Evolutionary conservation across 768 basidiomycete species (phyloP).

Genomic region (Russula griseocarnosa): DNA sequence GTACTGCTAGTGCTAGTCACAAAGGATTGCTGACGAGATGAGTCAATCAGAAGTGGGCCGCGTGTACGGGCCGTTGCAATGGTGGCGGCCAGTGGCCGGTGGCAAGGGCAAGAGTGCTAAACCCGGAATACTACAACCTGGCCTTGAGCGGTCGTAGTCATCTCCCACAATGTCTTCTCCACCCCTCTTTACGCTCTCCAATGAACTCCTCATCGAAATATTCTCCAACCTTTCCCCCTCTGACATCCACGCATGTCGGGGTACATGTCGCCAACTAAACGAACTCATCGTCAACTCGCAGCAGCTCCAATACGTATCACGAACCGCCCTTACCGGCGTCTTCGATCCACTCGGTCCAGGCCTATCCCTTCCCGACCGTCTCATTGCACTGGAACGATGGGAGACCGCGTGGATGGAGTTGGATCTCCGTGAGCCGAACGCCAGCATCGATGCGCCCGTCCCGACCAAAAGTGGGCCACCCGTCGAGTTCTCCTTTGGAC

Average conservation of each 20-base stretch:
- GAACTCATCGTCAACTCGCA: slow-evolving; percentile 3
- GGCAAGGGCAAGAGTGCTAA: background rate
- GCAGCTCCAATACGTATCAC: slow-evolving; percentile 8
- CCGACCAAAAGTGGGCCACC: background rate
- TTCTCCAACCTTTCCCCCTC: slow-evolving; percentile 2
- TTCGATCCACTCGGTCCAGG: slow-evolving; percentile 15
- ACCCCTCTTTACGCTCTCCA: slow-evolving; percentile 14
- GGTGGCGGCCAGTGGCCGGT: no score
- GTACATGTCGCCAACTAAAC: slow-evolving; percentile 1
- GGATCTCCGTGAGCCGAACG: slow-evolving; percentile 3
- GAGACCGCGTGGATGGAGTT: slow-evolving; percentile 1
- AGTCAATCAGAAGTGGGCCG: background rate
- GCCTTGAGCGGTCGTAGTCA: background rate
- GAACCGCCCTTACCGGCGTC: slow-evolving; percentile 20
- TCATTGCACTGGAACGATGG: slow-evolving; percentile 1
- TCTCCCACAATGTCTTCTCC: slow-evolving; percentile 4
- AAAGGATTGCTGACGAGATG: background rate
- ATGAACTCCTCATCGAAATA: slow-evolving; percentile 18
- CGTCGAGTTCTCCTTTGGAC: slow-evolving; percentile 17
- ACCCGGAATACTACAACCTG: background rate
- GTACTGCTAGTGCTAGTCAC: background rate
- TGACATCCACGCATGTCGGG: slow-evolving; percentile 5
- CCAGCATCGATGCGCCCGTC: background rate
- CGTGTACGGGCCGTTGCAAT: background rate
- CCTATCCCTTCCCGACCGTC: slow-evolving; percentile 9